Conservation (phyloP, 169 alveolate genomes). For the Miamiensis avidus region DNA sequence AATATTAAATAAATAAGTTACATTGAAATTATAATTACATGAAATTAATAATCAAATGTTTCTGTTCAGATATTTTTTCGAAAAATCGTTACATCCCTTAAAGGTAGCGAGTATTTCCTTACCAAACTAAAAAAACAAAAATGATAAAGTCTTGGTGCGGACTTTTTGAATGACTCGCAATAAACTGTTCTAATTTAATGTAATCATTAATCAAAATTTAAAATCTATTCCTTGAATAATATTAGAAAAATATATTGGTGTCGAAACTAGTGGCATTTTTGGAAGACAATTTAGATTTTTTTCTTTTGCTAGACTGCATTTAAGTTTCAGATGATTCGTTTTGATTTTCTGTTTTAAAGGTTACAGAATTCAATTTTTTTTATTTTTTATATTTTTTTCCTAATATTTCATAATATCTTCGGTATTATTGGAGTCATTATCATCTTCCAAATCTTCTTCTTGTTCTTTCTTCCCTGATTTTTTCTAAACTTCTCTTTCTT, state of each 20-base stretch:
- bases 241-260: background rate
- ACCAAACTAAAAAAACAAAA: background rate
- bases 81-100: background rate
- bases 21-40: background rate
- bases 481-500: background rate
- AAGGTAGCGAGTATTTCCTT: background rate
- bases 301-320: background rate
- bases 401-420: too few species aligned
- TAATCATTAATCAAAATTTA: background rate
- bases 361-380: too few species aligned
- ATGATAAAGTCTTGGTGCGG: background rate
- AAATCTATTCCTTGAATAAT: background rate
- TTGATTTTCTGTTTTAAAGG: too few species aligned
- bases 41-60: background rate
- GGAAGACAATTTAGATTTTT: background rate
- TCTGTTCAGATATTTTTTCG: too few species aligned
- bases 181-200: too few species aligned
- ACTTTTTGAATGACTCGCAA: background rate
- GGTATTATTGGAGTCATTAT: background rate
- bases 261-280: background rate
- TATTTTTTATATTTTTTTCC: too few species aligned
- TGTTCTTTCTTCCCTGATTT: background rate
- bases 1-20: too few species aligned
- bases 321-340: too few species aligned
- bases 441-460: background rate